These are phyloP conservation scores for Closterium sp. DNA, from an alignment of 139 green algal species.

Conservation along the genomic window DNA sequence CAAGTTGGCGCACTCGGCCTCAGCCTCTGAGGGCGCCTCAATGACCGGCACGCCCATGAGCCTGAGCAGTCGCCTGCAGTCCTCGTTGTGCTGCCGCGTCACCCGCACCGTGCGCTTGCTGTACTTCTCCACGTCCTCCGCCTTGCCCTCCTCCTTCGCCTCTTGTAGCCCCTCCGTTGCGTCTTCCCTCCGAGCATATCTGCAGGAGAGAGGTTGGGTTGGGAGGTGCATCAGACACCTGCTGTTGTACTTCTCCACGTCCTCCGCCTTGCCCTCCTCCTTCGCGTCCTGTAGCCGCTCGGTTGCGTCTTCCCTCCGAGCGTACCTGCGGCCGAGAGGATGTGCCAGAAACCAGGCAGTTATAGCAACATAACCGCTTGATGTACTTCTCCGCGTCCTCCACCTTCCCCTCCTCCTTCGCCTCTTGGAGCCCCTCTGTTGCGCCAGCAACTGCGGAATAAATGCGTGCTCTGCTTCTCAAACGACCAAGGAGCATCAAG, in stretches of 20 bases:
- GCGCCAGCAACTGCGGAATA: no score
- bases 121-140: conserved; percentile 91
- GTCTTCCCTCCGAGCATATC: conserved; percentile 47
- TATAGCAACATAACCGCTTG: no score
- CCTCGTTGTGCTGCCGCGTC: conserved; percentile 88
- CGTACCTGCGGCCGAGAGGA: conserved; percentile 2
- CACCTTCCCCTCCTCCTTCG: conserved; percentile 68
- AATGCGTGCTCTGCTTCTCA: no score
- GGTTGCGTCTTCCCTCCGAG: conserved; percentile 52
- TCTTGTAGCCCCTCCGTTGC: conserved; percentile 39
- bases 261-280: conserved; percentile 77
- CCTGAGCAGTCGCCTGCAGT: conserved; percentile 87
- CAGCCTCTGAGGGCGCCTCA: conserved; percentile 84
- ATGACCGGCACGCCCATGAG: conserved; percentile 91
- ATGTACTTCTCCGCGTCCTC: conserved; percentile 92
- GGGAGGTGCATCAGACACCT: no score
- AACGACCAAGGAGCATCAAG: no score
- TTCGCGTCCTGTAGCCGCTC: conserved; percentile 31
- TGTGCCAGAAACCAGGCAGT: no score
- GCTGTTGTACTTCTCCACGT: conserved; percentile 94
- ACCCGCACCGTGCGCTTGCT: conserved; percentile 84
- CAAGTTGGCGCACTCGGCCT: conserved; percentile 85
- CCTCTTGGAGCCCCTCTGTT: conserved; percentile 29
- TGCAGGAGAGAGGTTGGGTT: conserved; percentile 5
- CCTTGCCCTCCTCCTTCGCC: conserved; percentile 68